Percentiles rank a stretch among this genome's conserved stretches.
These are phyloP conservation scores for Lanmaoa rubissima DNA, from an alignment of 768 basidiomycete genomes.

Conservation along the genomic window DNA sequence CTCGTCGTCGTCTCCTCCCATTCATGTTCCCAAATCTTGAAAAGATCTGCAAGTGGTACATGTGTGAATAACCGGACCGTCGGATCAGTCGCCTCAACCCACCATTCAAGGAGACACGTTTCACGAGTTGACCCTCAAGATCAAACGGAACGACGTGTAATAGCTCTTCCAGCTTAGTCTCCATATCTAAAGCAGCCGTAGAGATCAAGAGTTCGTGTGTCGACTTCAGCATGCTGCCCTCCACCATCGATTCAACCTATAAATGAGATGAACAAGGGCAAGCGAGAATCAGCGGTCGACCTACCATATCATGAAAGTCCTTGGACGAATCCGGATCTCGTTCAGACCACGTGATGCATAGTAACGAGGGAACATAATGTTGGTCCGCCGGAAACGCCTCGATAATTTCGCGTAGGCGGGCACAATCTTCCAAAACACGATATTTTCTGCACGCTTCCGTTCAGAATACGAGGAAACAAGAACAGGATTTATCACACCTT, in stretches of 20 bases:
- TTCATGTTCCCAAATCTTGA: constrained; percentile 20
- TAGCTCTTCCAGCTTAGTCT: constrained; percentile 48
- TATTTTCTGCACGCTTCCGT: constrained; percentile 50
- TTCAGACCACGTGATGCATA: constrained; percentile 62
- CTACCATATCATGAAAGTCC: constrained; percentile 64
- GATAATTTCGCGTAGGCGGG: constrained; percentile 64
- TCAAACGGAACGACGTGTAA: constrained; percentile 50
- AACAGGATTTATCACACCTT: constrained; percentile 41
- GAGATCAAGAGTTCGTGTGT: constrained; percentile 49
- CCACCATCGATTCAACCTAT: constrained; percentile 50
- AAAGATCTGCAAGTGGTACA: constrained; percentile 21
- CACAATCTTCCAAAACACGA: constrained; percentile 67
- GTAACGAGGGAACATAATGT: constrained; percentile 60
- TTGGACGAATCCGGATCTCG: constrained; percentile 36
- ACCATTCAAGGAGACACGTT: constrained; percentile 48
- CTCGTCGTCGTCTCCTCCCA: constrained; percentile 23
- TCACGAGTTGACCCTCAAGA: constrained; percentile 54
- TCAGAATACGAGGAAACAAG: background rate
- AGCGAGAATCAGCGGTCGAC: constrained; percentile 4
- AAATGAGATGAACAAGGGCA: constrained; percentile 3
- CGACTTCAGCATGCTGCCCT: constrained; percentile 42
- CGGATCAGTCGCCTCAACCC: constrained; percentile 19
- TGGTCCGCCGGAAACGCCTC: constrained; percentile 50
- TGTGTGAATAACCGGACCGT: background rate
- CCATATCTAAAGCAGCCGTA: constrained; percentile 52